Conservation (phyloP, 805 yeast species). For the Crinitomyces ghanaensis region DNA sequence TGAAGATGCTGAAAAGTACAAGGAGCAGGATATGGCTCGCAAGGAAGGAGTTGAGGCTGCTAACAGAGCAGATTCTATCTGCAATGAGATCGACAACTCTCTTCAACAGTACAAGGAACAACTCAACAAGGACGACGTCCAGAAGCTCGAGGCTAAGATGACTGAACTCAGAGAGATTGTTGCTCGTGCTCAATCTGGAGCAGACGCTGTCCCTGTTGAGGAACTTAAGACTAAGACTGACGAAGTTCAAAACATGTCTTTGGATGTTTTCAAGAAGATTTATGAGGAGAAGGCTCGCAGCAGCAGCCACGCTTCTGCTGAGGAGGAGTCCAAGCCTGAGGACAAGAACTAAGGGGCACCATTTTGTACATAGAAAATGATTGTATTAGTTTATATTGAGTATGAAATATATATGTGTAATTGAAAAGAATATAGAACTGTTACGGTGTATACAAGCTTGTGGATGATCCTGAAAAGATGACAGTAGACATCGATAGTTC, state of each 20-base stretch:
- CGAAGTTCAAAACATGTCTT: conserved; percentile 68
- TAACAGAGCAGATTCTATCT: conserved; percentile 72
- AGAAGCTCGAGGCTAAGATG: conserved; percentile 43
- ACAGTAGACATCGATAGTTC: no score
- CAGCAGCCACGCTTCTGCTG: conserved; percentile 9
- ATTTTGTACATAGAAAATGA: no score
- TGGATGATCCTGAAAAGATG: no score
- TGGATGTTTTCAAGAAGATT: conserved; percentile 73
- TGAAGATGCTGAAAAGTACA: conserved; percentile 78
- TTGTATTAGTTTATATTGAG: no score
- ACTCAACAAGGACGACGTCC: conserved; percentile 46
- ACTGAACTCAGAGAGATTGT: conserved; percentile 61
- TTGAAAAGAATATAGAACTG: no score
- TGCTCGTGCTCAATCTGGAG: conserved; percentile 54
- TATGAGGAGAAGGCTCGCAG: conserved; percentile 34
- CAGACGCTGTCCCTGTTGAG: conserved; percentile 49
- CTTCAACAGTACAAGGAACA: conserved; percentile 64
- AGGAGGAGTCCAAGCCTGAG: conserved; percentile 11
- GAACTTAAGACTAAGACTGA: conserved; percentile 71
- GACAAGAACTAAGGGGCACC: conserved; percentile 9
- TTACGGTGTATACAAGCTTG: no score
- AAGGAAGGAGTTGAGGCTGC: conserved; percentile 76
- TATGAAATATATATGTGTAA: no score
- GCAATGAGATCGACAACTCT: conserved; percentile 83
- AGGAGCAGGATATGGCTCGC: conserved; percentile 78